Evolutionary conservation across 2,329 filamentous ascomycete genomes (phyloP).

Genomic region (Bipolaris oryzae): DNA sequence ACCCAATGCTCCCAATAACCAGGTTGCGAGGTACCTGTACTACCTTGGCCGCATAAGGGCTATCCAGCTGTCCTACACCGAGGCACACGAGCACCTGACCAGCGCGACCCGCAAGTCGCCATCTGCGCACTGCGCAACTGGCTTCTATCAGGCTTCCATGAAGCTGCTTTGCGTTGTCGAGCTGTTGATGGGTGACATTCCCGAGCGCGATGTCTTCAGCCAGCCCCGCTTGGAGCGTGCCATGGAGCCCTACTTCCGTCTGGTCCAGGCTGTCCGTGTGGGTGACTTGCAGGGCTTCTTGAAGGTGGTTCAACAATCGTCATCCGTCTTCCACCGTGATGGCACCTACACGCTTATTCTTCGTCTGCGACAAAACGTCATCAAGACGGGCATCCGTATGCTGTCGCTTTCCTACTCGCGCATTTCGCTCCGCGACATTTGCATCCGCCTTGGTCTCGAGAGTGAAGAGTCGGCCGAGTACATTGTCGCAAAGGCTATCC

Average conservation of each 20-base stretch:
- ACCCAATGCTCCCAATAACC: conserved; percentile 92
- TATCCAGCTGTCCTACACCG: conserved; percentile 95
- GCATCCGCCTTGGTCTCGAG: conserved; percentile 88
- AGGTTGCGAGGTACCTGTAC: conserved; percentile 96
- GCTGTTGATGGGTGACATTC: conserved; percentile 97
- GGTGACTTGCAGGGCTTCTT: conserved; percentile 94
- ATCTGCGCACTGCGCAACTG: conserved; percentile 83
- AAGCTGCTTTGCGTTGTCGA: conserved; percentile 98
- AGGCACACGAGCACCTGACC: conserved; percentile 91
- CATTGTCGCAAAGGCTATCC: conserved; percentile 97
- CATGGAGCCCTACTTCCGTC: conserved; percentile 88
- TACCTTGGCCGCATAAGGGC: conserved; percentile 96
- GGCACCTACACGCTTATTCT: conserved; percentile 95
- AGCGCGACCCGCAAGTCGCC: conserved; percentile 95
- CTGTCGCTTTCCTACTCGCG: conserved; percentile 98
- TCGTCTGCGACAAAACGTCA: conserved; percentile 95
- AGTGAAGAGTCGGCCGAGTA: conserved; percentile 98
- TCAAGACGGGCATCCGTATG: conserved; percentile 99
- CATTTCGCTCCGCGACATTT: conserved; percentile 96
- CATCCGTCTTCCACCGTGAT: conserved; percentile 86
- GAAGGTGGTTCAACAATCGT: conserved; percentile 80
- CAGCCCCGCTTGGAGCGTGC: conserved; percentile 85
- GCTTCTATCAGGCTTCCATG: conserved; percentile 94
- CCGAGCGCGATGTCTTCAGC: conserved; percentile 91
- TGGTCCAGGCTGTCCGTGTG: conserved; percentile 95